These are phyloP conservation scores for Lepiota subincarnata DNA, from an alignment of 768 basidiomycete genomes.

Conservation along the genomic window DNA sequence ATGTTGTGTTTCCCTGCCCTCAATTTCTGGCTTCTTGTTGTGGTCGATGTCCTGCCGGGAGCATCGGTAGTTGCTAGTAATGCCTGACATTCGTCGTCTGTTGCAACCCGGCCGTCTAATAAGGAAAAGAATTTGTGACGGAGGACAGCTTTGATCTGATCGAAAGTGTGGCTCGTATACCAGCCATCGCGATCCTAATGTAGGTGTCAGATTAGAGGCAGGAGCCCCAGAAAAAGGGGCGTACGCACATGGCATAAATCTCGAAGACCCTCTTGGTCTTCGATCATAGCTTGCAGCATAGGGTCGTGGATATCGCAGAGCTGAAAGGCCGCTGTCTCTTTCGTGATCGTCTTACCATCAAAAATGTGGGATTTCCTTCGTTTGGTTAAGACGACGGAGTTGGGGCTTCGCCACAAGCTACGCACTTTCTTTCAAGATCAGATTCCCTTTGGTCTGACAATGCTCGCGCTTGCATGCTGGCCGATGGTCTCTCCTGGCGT, in stretches of 20 bases:
- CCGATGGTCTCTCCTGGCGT: constrained; percentile 51
- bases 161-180: constrained; percentile 74
- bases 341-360: constrained; percentile 74
- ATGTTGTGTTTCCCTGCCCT: constrained; percentile 79
- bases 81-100: constrained; percentile 69
- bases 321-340: constrained; percentile 91
- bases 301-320: constrained; percentile 89
- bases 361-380: constrained; percentile 76
- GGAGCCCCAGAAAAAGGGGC: not conserved
- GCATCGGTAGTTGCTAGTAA: constrained; percentile 46
- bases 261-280: constrained; percentile 62
- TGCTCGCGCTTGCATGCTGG: constrained; percentile 35
- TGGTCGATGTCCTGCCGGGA: constrained; percentile 33
- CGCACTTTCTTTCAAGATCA: constrained; percentile 39
- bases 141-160: constrained; percentile 79
- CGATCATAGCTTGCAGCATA: constrained; percentile 78
- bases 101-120: constrained; percentile 65
- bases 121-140: constrained; percentile 83
- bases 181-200: constrained; percentile 81
- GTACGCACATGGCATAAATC: constrained; percentile 70
- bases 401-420: constrained; percentile 7
- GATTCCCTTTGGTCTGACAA: constrained; percentile 31
- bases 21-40: constrained; percentile 46
- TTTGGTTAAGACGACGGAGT: constrained; percentile 2
- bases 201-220: not conserved